These are phyloP conservation scores for Strobilomyces echinocephalus DNA, from an alignment of 768 basidiomycete genomes.

Conservation along the genomic window DNA sequence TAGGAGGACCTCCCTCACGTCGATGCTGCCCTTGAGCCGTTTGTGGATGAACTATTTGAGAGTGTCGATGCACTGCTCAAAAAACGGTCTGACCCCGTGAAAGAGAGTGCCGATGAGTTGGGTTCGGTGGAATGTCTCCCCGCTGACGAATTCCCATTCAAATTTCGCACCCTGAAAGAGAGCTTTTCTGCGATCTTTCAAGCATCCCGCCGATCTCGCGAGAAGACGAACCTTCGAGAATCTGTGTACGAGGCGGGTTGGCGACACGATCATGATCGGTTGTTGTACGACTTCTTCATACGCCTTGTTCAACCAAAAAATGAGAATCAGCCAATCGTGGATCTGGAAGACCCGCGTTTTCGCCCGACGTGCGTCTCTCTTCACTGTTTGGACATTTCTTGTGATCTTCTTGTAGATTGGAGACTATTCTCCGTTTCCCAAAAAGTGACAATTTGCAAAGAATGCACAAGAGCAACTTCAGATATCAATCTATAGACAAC, in stretches of 20 bases:
- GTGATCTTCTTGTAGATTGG: background rate
- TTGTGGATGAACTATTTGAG: background rate
- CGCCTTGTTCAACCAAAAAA: background rate
- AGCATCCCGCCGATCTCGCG: constrained; percentile 6
- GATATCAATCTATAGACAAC: accelerated
- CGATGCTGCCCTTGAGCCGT: constrained; percentile 8
- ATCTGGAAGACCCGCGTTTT: background rate
- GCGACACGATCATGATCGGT: constrained; percentile 10
- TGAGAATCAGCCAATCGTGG: background rate
- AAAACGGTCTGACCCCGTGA: too few species aligned
- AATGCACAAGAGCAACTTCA: accelerated
- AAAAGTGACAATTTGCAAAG: background rate
- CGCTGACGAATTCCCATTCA: background rate
- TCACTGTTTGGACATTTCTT: background rate
- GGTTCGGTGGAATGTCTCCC: background rate
- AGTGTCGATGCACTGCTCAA: background rate
- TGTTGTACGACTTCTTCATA: constrained; percentile 10
- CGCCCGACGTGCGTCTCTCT: constrained; percentile 1
- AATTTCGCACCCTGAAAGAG: constrained; percentile 1
- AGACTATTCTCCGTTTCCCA: background rate
- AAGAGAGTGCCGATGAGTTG: too few species aligned
- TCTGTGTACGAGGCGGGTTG: background rate
- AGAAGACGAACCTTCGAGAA: background rate
- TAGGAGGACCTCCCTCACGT: constrained; percentile 6
- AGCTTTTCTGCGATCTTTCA: constrained; percentile 11